phyloP scores from a whole-genome alignment of 2,329 filamentous ascomycete genomes.

The Clonostachys sp. region DNA sequence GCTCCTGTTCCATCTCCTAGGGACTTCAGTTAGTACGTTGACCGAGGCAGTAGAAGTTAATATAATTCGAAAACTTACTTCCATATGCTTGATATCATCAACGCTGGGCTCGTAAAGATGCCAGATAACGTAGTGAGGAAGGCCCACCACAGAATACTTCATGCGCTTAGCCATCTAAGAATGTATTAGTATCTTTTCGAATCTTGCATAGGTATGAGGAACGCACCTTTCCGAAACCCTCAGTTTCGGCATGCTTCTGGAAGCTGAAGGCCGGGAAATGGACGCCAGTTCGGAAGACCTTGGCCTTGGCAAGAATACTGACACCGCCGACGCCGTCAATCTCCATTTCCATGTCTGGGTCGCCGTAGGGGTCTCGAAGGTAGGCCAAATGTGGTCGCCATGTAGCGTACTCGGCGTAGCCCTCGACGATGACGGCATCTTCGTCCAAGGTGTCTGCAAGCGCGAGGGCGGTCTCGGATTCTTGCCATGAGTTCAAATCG shows the following conservation, averaged over 20 bases:
- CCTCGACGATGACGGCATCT: conserved; percentile 97
- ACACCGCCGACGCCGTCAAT: conserved; percentile 97
- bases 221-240: conserved; percentile 93
- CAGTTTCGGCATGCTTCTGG: conserved; percentile 96
- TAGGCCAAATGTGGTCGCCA: conserved; percentile 98
- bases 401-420: conserved; percentile 97
- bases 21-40: background rate
- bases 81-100: conserved; percentile 96
- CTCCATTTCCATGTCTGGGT: conserved; percentile 99
- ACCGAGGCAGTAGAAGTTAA: conserved; percentile 5
- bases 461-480: conserved; percentile 92
- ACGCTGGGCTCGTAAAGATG: conserved; percentile 99
- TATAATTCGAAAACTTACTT: conserved; percentile 40
- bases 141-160: conserved; percentile 89
- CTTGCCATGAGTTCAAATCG: conserved; percentile 98
- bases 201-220: too few relatives aligned
- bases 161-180: conserved; percentile 91
- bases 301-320: conserved; percentile 93
- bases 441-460: conserved; percentile 94
- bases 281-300: conserved; percentile 89
- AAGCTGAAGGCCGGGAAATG: conserved; percentile 99
- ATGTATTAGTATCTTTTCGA: conserved; percentile 5
- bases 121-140: conserved; percentile 98
- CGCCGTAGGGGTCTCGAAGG: conserved; percentile 91
- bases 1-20: conserved; percentile 89